Evolutionary conservation across 306 rosid genomes (phyloP).

Genomic region (Morella rubra): DNA sequence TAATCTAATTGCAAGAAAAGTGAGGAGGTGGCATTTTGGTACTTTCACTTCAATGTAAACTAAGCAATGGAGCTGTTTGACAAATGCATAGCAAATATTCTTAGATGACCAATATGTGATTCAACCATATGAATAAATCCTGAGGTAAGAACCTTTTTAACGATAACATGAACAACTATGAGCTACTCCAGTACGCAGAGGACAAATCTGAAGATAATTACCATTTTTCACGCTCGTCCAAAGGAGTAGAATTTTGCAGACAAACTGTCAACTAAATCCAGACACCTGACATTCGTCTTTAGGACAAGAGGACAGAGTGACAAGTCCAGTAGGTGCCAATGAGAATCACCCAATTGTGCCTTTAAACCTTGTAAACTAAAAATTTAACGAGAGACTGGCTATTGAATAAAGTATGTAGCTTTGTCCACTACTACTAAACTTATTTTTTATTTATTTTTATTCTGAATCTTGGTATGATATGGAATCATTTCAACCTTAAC

Average conservation of each 20-base stretch:
- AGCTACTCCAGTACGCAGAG: neutral
- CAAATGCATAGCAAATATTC: neutral
- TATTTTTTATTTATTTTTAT: neutral
- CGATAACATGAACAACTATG: neutral
- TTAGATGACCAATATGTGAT: neutral
- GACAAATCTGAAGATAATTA: neutral
- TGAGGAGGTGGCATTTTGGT: neutral
- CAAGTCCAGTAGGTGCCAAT: slow-evolving; percentile 2
- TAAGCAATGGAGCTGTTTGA: neutral
- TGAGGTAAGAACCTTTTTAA: neutral
- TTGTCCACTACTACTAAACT: no score
- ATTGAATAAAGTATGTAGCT: neutral
- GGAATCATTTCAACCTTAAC: neutral
- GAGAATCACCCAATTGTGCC: neutral
- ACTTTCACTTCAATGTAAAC: neutral
- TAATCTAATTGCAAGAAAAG: neutral
- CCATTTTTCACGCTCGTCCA: neutral
- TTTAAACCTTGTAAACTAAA: neutral
- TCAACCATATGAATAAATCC: neutral
- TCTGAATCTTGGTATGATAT: neutral
- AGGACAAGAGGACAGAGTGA: neutral
- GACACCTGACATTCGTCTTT: neutral
- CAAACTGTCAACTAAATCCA: neutral
- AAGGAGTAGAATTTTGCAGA: neutral
- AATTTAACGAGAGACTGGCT: neutral